Evolutionary conservation across 805 yeast species (phyloP).

Genomic region (Kockiozyma suomiensis): DNA sequence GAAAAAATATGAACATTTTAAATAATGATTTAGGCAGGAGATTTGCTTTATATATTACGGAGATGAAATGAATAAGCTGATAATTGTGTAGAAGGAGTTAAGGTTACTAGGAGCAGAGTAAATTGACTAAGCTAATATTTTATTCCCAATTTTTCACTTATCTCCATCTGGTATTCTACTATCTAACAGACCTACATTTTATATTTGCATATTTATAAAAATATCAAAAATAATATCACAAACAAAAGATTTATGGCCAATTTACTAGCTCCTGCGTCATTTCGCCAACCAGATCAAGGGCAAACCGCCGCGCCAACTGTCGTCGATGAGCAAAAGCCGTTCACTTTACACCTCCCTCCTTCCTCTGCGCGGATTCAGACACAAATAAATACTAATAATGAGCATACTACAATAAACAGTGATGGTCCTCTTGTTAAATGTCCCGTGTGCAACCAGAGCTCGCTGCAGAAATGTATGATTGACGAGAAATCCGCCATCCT

Average conservation of each 20-base stretch:
- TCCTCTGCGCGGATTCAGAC: background rate
- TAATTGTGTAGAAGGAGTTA: too few species aligned
- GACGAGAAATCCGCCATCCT: constrained; percentile 9
- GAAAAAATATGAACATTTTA: too few species aligned
- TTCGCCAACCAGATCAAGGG: background rate
- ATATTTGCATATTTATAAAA: background rate
- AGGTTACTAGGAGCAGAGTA: too few species aligned
- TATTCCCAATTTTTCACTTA: too few species aligned
- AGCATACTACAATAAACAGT: background rate
- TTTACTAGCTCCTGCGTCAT: constrained; percentile 6
- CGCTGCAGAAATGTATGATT: constrained; percentile 19
- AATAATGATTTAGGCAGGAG: too few species aligned
- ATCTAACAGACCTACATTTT: too few species aligned
- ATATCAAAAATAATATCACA: too few species aligned
- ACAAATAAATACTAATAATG: background rate
- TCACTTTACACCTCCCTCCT: constrained; percentile 1
- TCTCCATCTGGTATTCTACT: too few species aligned
- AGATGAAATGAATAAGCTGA: too few species aligned
- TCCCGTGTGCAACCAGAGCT: constrained; percentile 14
- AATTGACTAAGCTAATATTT: too few species aligned
- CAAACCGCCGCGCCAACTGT: background rate
- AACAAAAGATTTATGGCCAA: background rate
- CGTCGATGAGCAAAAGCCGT: background rate
- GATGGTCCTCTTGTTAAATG: constrained; percentile 1
- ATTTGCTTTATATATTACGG: too few species aligned